Percentiles rank a stretch among this genome's conserved stretches.
Conservation (phyloP, 164 flowering plant species). For the Stephania cephalantha region DNA sequence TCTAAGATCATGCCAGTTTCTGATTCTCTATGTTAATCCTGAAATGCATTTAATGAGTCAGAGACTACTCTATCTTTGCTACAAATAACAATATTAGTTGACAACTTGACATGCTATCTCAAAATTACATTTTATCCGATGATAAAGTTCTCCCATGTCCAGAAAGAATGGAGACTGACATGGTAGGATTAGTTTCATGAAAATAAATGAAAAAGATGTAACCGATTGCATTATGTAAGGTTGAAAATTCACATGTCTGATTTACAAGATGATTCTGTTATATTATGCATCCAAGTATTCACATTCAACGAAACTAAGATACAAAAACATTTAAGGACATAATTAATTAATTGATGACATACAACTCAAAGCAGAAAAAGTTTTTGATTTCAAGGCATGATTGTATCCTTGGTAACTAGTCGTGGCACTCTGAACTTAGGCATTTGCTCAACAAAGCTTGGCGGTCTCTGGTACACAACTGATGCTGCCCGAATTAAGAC, state of each 20-base stretch:
- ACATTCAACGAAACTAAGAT: background rate
- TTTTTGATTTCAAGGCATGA: constrained; percentile 21
- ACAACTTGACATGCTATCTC: background rate
- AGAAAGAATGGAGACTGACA: background rate
- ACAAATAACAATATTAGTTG: background rate
- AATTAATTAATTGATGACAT: background rate
- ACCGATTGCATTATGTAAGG: background rate
- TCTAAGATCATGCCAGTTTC: background rate
- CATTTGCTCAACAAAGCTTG: constrained; percentile 60
- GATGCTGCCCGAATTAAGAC: constrained; percentile 84
- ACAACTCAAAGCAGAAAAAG: background rate
- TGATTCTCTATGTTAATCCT: background rate
- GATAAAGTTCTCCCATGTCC: background rate
- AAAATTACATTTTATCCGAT: background rate
- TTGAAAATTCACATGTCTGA: background rate
- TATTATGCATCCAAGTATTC: background rate
- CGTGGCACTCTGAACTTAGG: constrained; percentile 45
- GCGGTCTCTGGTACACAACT: constrained; percentile 62
- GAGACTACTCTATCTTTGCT: background rate
- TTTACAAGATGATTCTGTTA: background rate
- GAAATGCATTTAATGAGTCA: background rate
- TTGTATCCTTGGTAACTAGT: constrained; percentile 22
- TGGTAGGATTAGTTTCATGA: background rate
- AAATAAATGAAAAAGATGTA: background rate
- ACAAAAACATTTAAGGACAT: background rate